A percentile compares a stretch with the other conserved stretches of the same genome.
phyloP scores from a whole-genome alignment of 768 basidiomycete species.

The Termitomyces heimii region DNA sequence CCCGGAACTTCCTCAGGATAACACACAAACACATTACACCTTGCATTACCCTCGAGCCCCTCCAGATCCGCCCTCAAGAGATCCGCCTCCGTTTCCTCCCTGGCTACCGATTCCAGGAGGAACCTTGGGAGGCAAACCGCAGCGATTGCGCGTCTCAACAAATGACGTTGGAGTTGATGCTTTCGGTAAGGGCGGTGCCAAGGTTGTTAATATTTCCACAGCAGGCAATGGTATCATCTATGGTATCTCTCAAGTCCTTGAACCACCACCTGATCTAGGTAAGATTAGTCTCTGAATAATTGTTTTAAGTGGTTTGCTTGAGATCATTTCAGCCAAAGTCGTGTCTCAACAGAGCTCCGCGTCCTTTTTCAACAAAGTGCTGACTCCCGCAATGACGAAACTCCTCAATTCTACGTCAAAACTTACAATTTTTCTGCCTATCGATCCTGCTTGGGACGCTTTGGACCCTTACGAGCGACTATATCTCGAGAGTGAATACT shows the following conservation, averaged over 20 bases:
- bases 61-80: constrained; percentile 53
- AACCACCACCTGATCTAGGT: constrained; percentile 74
- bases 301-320: constrained; percentile 1
- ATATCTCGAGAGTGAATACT: constrained; percentile 87
- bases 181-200: constrained; percentile 69
- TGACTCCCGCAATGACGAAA: constrained; percentile 51
- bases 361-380: constrained; percentile 70
- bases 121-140: constrained; percentile 73
- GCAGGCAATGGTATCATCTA: constrained; percentile 75
- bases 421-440: constrained; percentile 86
- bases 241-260: constrained; percentile 69
- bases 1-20: constrained; percentile 33
- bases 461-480: constrained; percentile 74
- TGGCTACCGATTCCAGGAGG: constrained; percentile 87
- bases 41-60: constrained; percentile 64
- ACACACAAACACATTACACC: constrained; percentile 45
- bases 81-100: constrained; percentile 72
- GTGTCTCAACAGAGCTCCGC: constrained; percentile 53
- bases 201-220: constrained; percentile 51
- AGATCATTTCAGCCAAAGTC: constrained; percentile 43
- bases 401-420: constrained; percentile 63
- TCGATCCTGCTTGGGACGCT: constrained; percentile 76
- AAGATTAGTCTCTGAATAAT: constrained; percentile 17
- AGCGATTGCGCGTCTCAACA: constrained; percentile 64
- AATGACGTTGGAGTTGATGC: constrained; percentile 69